Percentiles rank a stretch among this genome's conserved stretches.
These are phyloP conservation scores for Thermothelomyces thermophilus DNA, from an alignment of 2,329 filamentous ascomycete species.

Conservation along the genomic window DNA sequence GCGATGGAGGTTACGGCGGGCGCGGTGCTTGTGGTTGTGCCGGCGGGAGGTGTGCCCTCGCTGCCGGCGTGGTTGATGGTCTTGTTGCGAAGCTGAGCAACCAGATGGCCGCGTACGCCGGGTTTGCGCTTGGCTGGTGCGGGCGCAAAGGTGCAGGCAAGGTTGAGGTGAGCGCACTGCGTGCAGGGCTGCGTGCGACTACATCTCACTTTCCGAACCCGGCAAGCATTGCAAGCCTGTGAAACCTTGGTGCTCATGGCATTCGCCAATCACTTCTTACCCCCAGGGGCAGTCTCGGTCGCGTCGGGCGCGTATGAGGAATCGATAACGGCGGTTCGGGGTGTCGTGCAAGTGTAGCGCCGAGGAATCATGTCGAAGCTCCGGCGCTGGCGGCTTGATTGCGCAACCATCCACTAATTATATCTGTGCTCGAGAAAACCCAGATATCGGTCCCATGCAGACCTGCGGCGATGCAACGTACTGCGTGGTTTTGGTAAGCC, in stretches of 20 bases:
- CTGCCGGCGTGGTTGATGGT: background rate
- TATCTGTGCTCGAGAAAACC: too few species aligned
- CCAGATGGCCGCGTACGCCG: constrained; percentile 4
- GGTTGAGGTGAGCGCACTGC: constrained; percentile 10
- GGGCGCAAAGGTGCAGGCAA: constrained; percentile 8
- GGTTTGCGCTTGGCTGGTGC: constrained; percentile 1
- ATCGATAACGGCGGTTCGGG: too few species aligned
- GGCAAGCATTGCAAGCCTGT: constrained; percentile 7
- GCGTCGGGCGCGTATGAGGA: too few species aligned
- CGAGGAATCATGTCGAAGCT: too few species aligned
- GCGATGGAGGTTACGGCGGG: constrained; percentile 2
- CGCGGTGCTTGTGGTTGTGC: background rate
- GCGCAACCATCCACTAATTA: too few species aligned
- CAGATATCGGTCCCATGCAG: too few species aligned
- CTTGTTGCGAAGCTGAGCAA: constrained; percentile 5
- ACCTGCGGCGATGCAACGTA: too few species aligned
- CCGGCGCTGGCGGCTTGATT: too few species aligned
- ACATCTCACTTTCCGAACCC: constrained; percentile 7
- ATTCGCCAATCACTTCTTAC: background rate
- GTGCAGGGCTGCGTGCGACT: constrained; percentile 5
- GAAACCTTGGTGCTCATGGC: constrained; percentile 1
- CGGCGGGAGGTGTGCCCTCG: background rate
- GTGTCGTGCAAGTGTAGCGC: too few species aligned
- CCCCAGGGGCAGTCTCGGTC: too few species aligned
- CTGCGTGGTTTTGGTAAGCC: too few species aligned